phyloP scores from a whole-genome alignment of 108 stramenopile genomes.

The Nitzschia sp. region DNA sequence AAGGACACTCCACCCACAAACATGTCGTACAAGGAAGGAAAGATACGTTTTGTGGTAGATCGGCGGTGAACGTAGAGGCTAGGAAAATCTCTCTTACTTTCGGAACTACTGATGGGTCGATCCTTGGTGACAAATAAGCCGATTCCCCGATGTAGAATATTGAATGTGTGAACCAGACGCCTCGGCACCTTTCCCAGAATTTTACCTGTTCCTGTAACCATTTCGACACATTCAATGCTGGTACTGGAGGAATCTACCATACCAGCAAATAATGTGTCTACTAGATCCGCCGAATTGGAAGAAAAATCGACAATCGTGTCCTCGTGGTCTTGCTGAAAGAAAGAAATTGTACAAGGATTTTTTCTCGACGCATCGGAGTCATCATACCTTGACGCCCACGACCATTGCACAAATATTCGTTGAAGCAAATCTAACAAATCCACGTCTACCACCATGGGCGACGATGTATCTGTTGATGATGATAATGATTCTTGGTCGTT shows the following conservation, averaged over 20 bases:
- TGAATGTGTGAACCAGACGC: constrained; percentile 61
- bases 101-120: constrained; percentile 11
- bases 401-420: background rate
- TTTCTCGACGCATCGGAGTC: background rate
- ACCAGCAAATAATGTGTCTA: background rate
- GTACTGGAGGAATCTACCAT: background rate
- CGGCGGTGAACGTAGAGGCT: constrained; percentile 71
- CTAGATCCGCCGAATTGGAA: background rate
- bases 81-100: constrained; percentile 10
- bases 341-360: background rate
- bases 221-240: constrained; percentile 42
- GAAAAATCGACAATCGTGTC: background rate
- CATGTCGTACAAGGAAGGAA: constrained; percentile 84
- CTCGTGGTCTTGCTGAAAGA: background rate
- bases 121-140: constrained; percentile 69
- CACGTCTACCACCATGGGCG: background rate
- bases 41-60: constrained; percentile 68
- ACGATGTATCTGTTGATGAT: background rate
- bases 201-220: constrained; percentile 26
- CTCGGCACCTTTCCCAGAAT: constrained; percentile 57
- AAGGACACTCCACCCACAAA: constrained; percentile 79
- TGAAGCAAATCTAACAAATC: constrained; percentile 2
- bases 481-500: background rate
- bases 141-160: constrained; percentile 77
- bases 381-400: background rate